Conservation (phyloP, 1,139 yeast genomes). For the Meyerozyma sp. region DNA sequence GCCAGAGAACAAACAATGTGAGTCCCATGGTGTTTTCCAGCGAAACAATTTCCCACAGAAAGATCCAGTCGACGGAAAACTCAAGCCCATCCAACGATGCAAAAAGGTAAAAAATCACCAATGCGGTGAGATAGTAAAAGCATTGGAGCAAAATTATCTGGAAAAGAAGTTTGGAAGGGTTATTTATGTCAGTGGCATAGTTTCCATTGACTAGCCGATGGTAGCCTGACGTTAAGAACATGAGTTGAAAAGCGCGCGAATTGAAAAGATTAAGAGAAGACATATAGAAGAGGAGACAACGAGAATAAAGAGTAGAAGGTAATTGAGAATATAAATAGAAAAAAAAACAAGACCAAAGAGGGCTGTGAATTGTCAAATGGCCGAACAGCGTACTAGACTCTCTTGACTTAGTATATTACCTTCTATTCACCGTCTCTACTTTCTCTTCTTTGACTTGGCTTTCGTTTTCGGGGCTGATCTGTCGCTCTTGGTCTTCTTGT, state of each 20-base stretch:
- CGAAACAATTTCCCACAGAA: slow-evolving; percentile 74
- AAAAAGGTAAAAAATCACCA: slow-evolving; percentile 49
- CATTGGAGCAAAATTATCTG: slow-evolving; percentile 63
- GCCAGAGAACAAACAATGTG: slow-evolving; percentile 69
- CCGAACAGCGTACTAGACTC: too few relatives aligned
- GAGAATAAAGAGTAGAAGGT: too few relatives aligned
- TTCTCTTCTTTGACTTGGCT: slow-evolving; percentile 7
- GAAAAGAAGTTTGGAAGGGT: slow-evolving; percentile 34
- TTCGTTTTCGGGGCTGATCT: slow-evolving; percentile 31
- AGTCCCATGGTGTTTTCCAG: slow-evolving; percentile 79
- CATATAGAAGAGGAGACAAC: too few relatives aligned
- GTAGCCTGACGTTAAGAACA: neutral
- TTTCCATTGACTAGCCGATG: slow-evolving; percentile 18
- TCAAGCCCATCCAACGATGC: slow-evolving; percentile 59
- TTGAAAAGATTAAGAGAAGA: too few relatives aligned
- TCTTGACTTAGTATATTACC: too few relatives aligned
- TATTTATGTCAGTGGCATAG: slow-evolving; percentile 25
- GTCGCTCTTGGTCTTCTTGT: slow-evolving; percentile 68
- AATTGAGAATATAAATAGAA: neutral
- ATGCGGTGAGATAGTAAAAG: slow-evolving; percentile 62
- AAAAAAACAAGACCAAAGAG: neutral
- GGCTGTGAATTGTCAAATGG: too few relatives aligned
- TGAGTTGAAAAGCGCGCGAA: neutral
- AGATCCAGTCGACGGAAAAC: slow-evolving; percentile 64
- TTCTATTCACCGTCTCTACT: neutral